Evolutionary conservation across 441 rosid species (phyloP), one percentile per base, ranked within the genome.

Genomic region (Viola pubescens): DNA sequence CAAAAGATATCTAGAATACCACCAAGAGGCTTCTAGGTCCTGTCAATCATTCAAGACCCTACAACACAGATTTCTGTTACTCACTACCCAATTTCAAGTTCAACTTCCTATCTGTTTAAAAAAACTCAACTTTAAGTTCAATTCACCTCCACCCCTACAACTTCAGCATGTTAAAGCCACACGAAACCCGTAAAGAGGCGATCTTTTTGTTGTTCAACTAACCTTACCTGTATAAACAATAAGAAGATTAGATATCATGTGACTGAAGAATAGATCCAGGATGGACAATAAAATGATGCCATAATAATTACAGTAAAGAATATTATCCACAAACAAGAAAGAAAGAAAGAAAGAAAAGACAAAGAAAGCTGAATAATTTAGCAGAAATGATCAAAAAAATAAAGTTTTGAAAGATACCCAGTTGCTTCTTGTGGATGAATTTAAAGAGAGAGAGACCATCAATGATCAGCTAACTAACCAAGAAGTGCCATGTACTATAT

Each of bases 241-340:
- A 34, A 47, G 48, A 69, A 68, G 58, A 67, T 41, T 50, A 52
- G 52, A 69, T 39, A 41, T 52, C 62, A 70, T 54, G 68, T 10
- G 69, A 59, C 37, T 19, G 52, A 26, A 66, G 19, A 50, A 57
- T 7, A 63, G 69, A 76, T 70, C 65, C 46, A 46, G 44, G 58
- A 16, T 71, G 34, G 34, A 45, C 46, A 55, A 60, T 53, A 60
- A 34, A 56, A 48, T 34, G 43, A 79, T 68, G 68, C 67, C 64
- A 19, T 47, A 73, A 69, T 74, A 64, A 72, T 66, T 60, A 41
- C 37, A 57, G 49, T 63, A 60, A 70, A 67, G 52, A 61, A 76
- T 67, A 26, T 60, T 40, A 70, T 62, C 72, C 58, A 43, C 55
- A 51, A 51, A 37, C 16, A 19, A 46, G 1, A 59, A 19, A 57